phyloP scores from a whole-genome alignment of 805 yeast genomes.

The Metahyphopichia silvanorum region DNA sequence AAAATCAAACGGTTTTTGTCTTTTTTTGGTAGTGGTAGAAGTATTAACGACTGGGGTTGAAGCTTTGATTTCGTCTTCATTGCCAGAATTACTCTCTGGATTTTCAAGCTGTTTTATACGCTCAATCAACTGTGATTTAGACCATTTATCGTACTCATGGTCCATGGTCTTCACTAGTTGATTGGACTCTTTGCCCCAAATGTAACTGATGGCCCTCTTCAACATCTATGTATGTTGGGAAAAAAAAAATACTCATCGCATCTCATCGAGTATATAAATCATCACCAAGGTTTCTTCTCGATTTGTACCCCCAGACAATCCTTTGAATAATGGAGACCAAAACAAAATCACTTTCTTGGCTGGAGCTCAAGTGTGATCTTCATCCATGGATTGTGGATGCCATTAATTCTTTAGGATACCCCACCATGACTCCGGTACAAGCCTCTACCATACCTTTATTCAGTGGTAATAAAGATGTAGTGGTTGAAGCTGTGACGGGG shows the following conservation, averaged over 20 bases:
- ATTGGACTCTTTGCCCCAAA: conserved; percentile 16
- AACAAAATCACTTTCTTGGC: conserved; percentile 57
- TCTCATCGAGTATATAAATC: no score
- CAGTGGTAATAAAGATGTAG: conserved; percentile 84
- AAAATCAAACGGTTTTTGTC: conserved; percentile 58
- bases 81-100: no score
- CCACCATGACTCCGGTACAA: conserved; percentile 93
- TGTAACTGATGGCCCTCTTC: conserved; percentile 18
- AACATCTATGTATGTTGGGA: conserved; percentile 24
- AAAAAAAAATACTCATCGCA: conserved; percentile 2
- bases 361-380: conserved; percentile 46
- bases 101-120: conserved; percentile 60
- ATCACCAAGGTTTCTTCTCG: not conserved
- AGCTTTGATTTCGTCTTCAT: not conserved
- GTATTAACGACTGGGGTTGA: not conserved
- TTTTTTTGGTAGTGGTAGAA: conserved; percentile 10
- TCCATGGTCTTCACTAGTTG: conserved; percentile 4
- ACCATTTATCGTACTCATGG: conserved; percentile 57
- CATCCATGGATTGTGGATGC: conserved; percentile 75
- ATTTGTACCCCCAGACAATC: not conserved
- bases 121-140: conserved; percentile 59
- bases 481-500: conserved; percentile 96
- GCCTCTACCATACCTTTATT: conserved; percentile 90
- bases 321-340: conserved; percentile 18
- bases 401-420: conserved; percentile 68